Evolutionary conservation across 352 stramenopile species (phyloP), one percentile per base, ranked within the genome.

Genomic region (Pythium dissimile): DNA sequence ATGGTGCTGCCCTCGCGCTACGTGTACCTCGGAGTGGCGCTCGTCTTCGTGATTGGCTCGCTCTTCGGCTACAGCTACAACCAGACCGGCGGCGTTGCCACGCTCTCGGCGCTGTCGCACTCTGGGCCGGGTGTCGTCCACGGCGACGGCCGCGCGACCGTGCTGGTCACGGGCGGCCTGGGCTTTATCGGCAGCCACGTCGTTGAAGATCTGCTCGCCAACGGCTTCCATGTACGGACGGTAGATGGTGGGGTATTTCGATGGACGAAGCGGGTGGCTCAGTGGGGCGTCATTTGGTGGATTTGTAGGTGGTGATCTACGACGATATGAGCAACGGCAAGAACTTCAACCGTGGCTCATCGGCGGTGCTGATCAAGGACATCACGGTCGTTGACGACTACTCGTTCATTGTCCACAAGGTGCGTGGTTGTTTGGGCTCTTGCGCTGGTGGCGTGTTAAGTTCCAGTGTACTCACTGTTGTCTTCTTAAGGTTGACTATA

Each of bases 301-400:
- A 18, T 30, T 11, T 11, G 13, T 43, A 90, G 80, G 84, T 93
- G 12, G 78, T 94, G 15, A 78, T 94, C 39, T 92, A 89, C 58
- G 84, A 94, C 46, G 82, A 94, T 63, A 92, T 92, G 84, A 94
- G 84, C 70, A 94, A 94, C 57, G 84, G 84, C 49, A 85, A 84
- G 55, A 94, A 94, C 59, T 91, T 92, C 35, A 90, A 94, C 65
- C 76, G 77, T 12, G 79, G 69, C 28, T 60, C 71, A n/a, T 77
- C 82, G 4, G 78, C 82, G 6, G 77, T 94, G 51, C 66, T 92
- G 23, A 67, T 94, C 43, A 94, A 94, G 65, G 84, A 92, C 58
- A 91, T 94, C 55, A 94, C 84, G 1, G 67, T 87, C 38, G 73
- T 91, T 5, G 65, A 83, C 57, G 84, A 94, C 71, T 91, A 80